Evolutionary conservation across 2,329 filamentous ascomycete species (phyloP).

Genomic region (Aspergillus nomiae): DNA sequence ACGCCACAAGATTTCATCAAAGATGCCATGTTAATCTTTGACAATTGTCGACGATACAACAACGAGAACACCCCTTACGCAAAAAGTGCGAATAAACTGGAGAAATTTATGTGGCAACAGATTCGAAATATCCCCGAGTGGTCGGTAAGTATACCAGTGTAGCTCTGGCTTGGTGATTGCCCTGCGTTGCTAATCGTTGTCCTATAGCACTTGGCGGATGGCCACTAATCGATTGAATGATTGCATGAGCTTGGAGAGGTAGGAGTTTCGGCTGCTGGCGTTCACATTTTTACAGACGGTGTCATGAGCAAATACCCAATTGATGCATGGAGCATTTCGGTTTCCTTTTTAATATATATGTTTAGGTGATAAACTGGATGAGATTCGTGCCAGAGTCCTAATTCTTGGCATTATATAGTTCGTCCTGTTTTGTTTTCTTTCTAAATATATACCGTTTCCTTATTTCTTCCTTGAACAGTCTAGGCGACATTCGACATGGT

Average conservation of each 20-base stretch:
- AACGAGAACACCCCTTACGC: constrained; percentile 93
- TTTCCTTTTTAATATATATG: constrained; percentile 8
- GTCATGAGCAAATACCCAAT: constrained; percentile 19
- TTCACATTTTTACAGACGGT: constrained; percentile 7
- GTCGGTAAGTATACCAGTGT: constrained; percentile 56
- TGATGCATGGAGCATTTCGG: constrained; percentile 14
- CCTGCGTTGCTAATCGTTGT: background rate
- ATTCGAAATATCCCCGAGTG: constrained; percentile 92
- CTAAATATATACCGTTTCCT: background rate
- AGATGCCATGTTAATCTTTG: constrained; percentile 86
- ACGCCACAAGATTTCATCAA: constrained; percentile 90
- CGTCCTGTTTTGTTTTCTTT: background rate
- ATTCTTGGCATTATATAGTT: background rate
- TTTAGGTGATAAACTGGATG: background rate
- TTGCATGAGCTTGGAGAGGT: constrained; percentile 7
- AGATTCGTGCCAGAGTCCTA: background rate
- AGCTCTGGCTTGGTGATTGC: background rate
- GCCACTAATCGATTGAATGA: constrained; percentile 29
- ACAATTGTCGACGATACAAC: constrained; percentile 96
- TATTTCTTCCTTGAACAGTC: background rate
- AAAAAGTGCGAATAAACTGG: constrained; percentile 90
- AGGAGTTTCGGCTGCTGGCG: constrained; percentile 6
- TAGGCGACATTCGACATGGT: background rate
- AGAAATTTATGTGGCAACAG: constrained; percentile 93
- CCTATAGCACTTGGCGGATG: constrained; percentile 45